Percentiles rank a stretch among this genome's conserved stretches.
phyloP scores from a whole-genome alignment of 345 rosid genomes.

The Trapa incisa region DNA sequence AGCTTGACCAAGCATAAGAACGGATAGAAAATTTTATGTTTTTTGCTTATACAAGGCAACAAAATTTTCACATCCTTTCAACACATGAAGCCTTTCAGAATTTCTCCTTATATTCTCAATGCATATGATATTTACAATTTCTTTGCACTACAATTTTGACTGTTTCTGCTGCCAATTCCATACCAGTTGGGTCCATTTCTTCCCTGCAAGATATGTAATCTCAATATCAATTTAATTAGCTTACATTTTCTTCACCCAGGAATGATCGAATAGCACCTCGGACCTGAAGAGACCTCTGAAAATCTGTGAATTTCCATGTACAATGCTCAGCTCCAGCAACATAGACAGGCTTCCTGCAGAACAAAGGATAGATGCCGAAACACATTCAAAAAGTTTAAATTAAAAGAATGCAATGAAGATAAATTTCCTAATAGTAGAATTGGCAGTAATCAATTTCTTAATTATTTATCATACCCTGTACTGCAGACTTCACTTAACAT shows the following conservation, averaged over 20 bases:
- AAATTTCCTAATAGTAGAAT: too few species aligned
- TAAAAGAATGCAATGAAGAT: neutral
- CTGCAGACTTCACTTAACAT: conserved; percentile 95
- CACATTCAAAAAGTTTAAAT: neutral
- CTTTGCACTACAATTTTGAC: neutral
- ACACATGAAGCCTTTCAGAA: neutral
- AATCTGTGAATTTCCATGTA: conserved; percentile 74
- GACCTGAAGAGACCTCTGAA: conserved; percentile 57
- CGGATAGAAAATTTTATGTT: neutral
- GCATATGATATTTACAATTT: neutral
- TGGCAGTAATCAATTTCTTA: neutral
- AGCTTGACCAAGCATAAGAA: neutral
- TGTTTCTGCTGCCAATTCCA: neutral
- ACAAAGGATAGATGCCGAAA: conserved; percentile 2
- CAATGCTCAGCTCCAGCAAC: conserved; percentile 70
- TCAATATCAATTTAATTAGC: conserved; percentile 6
- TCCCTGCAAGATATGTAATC: neutral
- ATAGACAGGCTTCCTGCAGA: conserved; percentile 73
- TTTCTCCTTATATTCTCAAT: neutral
- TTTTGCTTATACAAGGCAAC: neutral
- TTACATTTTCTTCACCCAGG: conserved; percentile 77
- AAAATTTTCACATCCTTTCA: neutral
- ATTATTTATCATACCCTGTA: conserved; percentile 53
- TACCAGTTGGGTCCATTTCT: neutral
- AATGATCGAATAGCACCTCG: conserved; percentile 63